phyloP scores from a whole-genome alignment of 1,284 basidiomycete genomes.

The Austropuccinia psidii region DNA sequence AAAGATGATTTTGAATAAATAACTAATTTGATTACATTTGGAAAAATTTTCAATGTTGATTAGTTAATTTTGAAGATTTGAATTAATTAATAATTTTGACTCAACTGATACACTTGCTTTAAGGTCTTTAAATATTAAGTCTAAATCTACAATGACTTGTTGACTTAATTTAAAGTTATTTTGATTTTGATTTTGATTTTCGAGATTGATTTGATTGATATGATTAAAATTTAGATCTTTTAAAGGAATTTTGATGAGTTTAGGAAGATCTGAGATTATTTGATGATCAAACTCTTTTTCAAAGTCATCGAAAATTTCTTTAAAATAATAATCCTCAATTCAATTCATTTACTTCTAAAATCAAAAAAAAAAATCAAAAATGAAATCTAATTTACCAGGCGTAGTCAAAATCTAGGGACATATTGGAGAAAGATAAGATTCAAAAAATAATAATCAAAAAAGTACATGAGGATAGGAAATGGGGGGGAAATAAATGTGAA shows the following conservation, averaged over 20 bases:
- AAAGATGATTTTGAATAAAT: constrained; percentile 75
- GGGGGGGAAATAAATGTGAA: too few relatives aligned
- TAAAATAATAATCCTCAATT: constrained; percentile 68
- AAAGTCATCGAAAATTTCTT: constrained; percentile 82
- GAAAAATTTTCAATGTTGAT: constrained; percentile 51
- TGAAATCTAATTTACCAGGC: constrained; percentile 90
- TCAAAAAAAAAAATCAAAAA: constrained; percentile 97
- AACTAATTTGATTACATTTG: constrained; percentile 54
- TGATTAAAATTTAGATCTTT: constrained; percentile 18
- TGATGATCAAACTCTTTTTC: constrained; percentile 39
- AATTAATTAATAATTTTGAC: constrained; percentile 82
- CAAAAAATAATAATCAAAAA: too few relatives aligned
- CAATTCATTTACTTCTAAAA: constrained; percentile 68
- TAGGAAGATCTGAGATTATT: constrained; percentile 38
- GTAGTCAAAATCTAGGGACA: constrained; percentile 96
- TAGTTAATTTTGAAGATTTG: constrained; percentile 87
- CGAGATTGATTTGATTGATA: constrained; percentile 45
- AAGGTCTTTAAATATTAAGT: constrained; percentile 87
- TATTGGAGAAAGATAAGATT: too few relatives aligned
- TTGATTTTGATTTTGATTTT: constrained; percentile 37
- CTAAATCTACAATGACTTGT: constrained; percentile 67
- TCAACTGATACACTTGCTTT: constrained; percentile 81
- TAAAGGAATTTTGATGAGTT: constrained; percentile 23
- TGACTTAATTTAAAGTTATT: constrained; percentile 24
- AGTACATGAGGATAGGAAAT: too few relatives aligned